phyloP scores from a whole-genome alignment of 345 rosid genomes.

The Crucihimalaya himalaica region DNA sequence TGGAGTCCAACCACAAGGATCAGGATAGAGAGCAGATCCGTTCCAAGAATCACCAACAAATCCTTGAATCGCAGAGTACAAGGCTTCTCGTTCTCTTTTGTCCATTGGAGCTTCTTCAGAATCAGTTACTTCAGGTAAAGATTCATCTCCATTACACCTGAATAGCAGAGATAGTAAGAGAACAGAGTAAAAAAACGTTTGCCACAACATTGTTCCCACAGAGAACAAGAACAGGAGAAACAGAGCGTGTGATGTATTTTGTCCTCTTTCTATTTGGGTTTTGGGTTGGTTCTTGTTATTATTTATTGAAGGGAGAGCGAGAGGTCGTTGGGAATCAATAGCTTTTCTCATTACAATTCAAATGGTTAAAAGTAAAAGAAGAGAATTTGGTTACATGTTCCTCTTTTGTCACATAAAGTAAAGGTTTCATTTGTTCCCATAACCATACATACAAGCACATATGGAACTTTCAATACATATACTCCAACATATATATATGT shows the following conservation, averaged over 20 bases:
- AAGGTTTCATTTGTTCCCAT: slow-evolving; percentile 36
- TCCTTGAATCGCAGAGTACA: slow-evolving; percentile 76
- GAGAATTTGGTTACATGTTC: slow-evolving; percentile 36
- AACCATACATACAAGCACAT: slow-evolving; percentile 25
- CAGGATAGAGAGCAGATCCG: slow-evolving; percentile 93
- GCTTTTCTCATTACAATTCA: slow-evolving; percentile 36
- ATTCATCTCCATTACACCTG: slow-evolving; percentile 27
- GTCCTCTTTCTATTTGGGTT: slow-evolving; percentile 29
- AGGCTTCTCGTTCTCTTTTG: slow-evolving; percentile 63
- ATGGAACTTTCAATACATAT: slow-evolving; percentile 20
- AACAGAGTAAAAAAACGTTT: slow-evolving; percentile 25
- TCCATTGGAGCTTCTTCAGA: slow-evolving; percentile 67
- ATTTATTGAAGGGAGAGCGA: slow-evolving; percentile 39
- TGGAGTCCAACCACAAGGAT: slow-evolving; percentile 99
- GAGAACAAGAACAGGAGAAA: slow-evolving; percentile 32
- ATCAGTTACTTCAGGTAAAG: slow-evolving; percentile 33
- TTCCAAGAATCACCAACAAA: slow-evolving; percentile 93
- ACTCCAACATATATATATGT: slow-evolving; percentile 5
- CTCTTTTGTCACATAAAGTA: slow-evolving; percentile 40
- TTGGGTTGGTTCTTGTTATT: slow-evolving; percentile 34
- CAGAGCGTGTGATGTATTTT: slow-evolving; percentile 38
- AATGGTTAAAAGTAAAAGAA: slow-evolving; percentile 37
- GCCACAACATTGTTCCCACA: slow-evolving; percentile 30
- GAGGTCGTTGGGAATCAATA: slow-evolving; percentile 37
- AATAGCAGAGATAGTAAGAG: slow-evolving; percentile 35